phyloP scores from a whole-genome alignment of 78 protist species.

The Tieghemostelium lacteum region DNA sequence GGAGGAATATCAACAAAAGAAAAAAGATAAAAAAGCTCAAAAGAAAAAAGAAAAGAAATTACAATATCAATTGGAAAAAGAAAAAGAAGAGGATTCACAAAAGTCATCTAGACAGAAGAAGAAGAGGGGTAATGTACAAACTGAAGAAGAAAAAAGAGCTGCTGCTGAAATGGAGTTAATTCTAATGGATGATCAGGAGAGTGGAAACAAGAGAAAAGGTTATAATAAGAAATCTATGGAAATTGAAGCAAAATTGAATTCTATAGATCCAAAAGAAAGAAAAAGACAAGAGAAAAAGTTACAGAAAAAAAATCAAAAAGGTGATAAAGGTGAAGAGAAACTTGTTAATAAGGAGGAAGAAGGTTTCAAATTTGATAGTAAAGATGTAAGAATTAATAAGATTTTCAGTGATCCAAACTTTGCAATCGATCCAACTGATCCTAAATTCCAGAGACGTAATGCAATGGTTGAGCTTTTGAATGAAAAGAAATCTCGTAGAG shows the following conservation, averaged over 20 bases:
- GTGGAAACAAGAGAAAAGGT: constrained; percentile 23
- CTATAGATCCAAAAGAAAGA: constrained; percentile 18
- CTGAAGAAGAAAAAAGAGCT: constrained; percentile 38
- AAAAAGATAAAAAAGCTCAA: constrained; percentile 37
- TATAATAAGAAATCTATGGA: constrained; percentile 38
- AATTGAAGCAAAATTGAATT: constrained; percentile 27
- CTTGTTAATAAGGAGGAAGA: background rate
- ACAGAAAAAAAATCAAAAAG: constrained; percentile 9
- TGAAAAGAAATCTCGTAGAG: constrained; percentile 56
- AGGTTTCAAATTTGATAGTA: constrained; percentile 53
- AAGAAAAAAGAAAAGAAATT: constrained; percentile 34
- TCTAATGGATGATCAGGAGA: constrained; percentile 73
- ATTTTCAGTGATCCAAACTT: constrained; percentile 23
- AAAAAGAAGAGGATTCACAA: constrained; percentile 12
- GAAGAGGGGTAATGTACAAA: background rate
- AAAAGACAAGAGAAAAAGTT: constrained; percentile 27
- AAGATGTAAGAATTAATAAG: constrained; percentile 55
- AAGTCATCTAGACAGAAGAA: constrained; percentile 15
- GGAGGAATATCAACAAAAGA: constrained; percentile 27
- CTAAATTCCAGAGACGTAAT: constrained; percentile 52
- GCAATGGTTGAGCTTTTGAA: constrained; percentile 43
- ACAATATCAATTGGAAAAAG: constrained; percentile 5
- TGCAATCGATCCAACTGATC: constrained; percentile 86
- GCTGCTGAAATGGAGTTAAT: constrained; percentile 79
- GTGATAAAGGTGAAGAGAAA: constrained; percentile 4